A percentile compares a stretch with the other conserved stretches of the same genome.
These are phyloP conservation scores for Coffea eugenioides DNA, from an alignment of 257 asterid genomes.

Conservation along the genomic window DNA sequence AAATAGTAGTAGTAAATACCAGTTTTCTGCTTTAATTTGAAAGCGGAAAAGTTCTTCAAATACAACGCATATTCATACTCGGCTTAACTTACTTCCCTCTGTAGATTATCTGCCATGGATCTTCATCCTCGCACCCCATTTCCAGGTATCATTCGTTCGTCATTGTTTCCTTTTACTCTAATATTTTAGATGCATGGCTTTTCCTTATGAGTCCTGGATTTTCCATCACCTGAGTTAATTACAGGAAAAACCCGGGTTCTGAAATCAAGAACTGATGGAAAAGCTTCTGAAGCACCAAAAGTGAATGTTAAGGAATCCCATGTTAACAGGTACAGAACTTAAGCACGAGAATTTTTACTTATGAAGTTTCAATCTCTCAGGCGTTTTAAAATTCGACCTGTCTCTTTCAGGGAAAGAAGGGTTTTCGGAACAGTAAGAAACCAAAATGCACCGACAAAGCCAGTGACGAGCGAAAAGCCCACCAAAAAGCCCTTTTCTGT, in stretches of 20 bases:
- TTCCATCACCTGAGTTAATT: not conserved
- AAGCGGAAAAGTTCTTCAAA: no score
- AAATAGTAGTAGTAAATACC: not conserved
- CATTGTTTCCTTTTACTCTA: not conserved
- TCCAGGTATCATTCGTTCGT: slow-evolving; percentile 34
- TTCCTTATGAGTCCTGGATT: not conserved
- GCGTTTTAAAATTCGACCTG: not conserved
- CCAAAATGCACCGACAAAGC: slow-evolving; percentile 41
- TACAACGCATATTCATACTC: no score
- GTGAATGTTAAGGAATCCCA: slow-evolving; percentile 30
- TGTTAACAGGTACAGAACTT: slow-evolving; percentile 31
- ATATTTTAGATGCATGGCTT: not conserved
- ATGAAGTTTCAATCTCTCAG: not conserved
- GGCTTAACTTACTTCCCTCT: not conserved
- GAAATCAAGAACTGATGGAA: slow-evolving; percentile 34
- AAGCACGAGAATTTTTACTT: not conserved
- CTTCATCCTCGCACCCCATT: slow-evolving; percentile 42
- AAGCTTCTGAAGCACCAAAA: slow-evolving; percentile 35
- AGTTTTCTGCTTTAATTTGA: not conserved
- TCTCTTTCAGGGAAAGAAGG: slow-evolving; percentile 44
- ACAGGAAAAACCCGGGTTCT: slow-evolving; percentile 42
- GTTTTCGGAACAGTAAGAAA: slow-evolving; percentile 57
- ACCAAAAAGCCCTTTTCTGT: slow-evolving; percentile 28
- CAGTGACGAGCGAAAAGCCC: slow-evolving; percentile 34
- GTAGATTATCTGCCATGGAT: not conserved